Percentiles rank a stretch among this genome's conserved stretches.
Conservation (phyloP, 495 filamentous ascomycete genomes). For the Lophium mytilinum region DNA sequence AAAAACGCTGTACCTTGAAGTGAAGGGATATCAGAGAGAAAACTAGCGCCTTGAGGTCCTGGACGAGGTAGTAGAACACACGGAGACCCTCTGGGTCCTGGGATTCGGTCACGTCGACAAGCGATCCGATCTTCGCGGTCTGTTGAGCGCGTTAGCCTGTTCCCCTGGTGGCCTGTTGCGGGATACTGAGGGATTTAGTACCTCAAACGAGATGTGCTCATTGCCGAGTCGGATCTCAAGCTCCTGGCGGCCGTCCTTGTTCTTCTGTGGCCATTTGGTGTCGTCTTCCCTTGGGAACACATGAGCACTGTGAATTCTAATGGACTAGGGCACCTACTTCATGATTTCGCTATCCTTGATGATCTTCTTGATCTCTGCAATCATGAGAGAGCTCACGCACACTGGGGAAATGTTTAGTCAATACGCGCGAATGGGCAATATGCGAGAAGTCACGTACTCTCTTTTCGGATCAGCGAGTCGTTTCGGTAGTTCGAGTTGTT, state of each 20-base stretch:
- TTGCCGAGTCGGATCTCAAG: conserved; percentile 89
- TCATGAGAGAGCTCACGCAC: conserved; percentile 89
- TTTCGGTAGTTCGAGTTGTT: conserved; percentile 99
- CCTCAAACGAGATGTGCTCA: conserved; percentile 98
- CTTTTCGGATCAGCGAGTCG: conserved; percentile 97
- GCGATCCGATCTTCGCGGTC: conserved; percentile 97
- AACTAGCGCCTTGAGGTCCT: conserved; percentile 93
- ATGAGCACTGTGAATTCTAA: no score
- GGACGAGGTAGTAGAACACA: conserved; percentile 99
- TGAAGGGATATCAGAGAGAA: conserved; percentile 95
- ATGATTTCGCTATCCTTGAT: conserved; percentile 97
- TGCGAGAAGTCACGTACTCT: conserved; percentile 58
- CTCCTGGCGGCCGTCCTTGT: conserved; percentile 97
- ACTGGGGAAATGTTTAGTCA: conserved; percentile 45
- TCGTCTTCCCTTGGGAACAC: conserved; percentile 74
- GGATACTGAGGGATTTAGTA: conserved; percentile 27
- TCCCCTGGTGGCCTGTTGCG: not conserved
- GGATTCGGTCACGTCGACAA: conserved; percentile 94
- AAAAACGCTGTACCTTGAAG: conserved; percentile 62
- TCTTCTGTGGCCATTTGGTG: conserved; percentile 98
- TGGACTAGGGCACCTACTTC: conserved; percentile 53
- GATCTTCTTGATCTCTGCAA: conserved; percentile 92
- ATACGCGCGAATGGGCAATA: not conserved
- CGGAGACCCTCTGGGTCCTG: conserved; percentile 92
- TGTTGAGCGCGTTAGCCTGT: conserved; percentile 30